Conservation (phyloP, 1,284 basidiomycete genomes). For the Rhodofomes roseus region DNA sequence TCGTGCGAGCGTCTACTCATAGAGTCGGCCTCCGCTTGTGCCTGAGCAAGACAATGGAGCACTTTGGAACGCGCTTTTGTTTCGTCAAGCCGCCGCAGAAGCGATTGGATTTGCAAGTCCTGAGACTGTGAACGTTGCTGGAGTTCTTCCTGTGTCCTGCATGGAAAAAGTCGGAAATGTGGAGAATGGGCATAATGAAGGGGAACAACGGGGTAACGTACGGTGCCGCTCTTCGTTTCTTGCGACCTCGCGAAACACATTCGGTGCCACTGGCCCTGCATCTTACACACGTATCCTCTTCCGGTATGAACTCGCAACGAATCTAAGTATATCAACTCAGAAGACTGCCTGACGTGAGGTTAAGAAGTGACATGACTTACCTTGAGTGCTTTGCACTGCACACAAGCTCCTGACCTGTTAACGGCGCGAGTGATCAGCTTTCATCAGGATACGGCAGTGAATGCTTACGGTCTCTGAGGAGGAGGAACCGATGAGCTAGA, state of each 20-base stretch:
- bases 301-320: conserved; percentile 45
- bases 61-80: conserved; percentile 39
- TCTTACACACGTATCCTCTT: conserved; percentile 42
- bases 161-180: background rate
- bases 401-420: conserved; percentile 38
- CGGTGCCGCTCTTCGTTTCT: conserved; percentile 55
- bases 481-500: background rate
- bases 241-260: conserved; percentile 48
- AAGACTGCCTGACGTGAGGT: too few relatives aligned
- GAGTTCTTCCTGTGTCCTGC: conserved; percentile 55
- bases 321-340: conserved; percentile 36
- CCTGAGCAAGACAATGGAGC: conserved; percentile 36
- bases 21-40: conserved; percentile 6
- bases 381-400: conserved; percentile 58
- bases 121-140: conserved; percentile 44
- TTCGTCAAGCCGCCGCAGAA: conserved; percentile 47
- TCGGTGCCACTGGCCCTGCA: conserved; percentile 42
- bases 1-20: background rate
- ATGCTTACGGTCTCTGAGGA: background rate
- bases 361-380: conserved; percentile 26
- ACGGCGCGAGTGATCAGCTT: background rate
- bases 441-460: background rate
- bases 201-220: conserved; percentile 30
- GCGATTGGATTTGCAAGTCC: conserved; percentile 43
- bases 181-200: background rate